These are phyloP conservation scores for Beauveria sp. DNA, from an alignment of 2,329 filamentous ascomycete genomes.

Conservation along the genomic window DNA sequence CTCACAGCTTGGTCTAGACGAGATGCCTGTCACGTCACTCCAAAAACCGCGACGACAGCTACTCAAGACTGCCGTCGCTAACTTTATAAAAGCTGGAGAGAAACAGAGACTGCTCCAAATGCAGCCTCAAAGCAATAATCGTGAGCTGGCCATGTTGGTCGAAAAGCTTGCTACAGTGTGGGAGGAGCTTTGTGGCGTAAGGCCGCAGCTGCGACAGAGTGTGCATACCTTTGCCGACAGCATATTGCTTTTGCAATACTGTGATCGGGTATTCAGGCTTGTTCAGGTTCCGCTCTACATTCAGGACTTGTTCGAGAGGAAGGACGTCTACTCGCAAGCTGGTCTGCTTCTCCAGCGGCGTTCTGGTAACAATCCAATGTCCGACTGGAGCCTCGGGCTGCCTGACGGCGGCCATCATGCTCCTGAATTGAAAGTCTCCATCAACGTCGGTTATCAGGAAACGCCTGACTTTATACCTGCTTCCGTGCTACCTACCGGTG, in stretches of 20 bases:
- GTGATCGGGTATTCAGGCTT: slow-evolving; percentile 22
- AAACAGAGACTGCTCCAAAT: neutral
- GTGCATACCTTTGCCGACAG: slow-evolving; percentile 27
- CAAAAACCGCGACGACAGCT: slow-evolving; percentile 37
- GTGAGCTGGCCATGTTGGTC: slow-evolving; percentile 14
- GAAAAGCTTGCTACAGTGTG: slow-evolving; percentile 17
- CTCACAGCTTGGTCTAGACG: slow-evolving; percentile 30
- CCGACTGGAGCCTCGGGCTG: too few relatives aligned
- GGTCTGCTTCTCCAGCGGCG: neutral
- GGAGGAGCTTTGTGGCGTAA: slow-evolving; percentile 23
- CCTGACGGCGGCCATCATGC: neutral
- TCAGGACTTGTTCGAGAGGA: slow-evolving; percentile 25
- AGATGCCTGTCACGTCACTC: slow-evolving; percentile 33
- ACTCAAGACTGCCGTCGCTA: slow-evolving; percentile 20
- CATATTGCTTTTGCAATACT: slow-evolving; percentile 30
- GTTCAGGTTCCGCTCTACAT: slow-evolving; percentile 25
- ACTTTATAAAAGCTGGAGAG: neutral
- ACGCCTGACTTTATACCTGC: neutral
- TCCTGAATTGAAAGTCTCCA: neutral
- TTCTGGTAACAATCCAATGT: neutral
- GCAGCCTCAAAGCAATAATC: neutral
- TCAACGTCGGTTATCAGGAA: neutral
- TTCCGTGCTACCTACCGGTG: neutral
- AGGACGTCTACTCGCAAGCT: neutral
- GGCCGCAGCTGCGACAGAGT: slow-evolving; percentile 19